Conservation (phyloP, 148 eudicot species). For the Bassia scoparia region DNA sequence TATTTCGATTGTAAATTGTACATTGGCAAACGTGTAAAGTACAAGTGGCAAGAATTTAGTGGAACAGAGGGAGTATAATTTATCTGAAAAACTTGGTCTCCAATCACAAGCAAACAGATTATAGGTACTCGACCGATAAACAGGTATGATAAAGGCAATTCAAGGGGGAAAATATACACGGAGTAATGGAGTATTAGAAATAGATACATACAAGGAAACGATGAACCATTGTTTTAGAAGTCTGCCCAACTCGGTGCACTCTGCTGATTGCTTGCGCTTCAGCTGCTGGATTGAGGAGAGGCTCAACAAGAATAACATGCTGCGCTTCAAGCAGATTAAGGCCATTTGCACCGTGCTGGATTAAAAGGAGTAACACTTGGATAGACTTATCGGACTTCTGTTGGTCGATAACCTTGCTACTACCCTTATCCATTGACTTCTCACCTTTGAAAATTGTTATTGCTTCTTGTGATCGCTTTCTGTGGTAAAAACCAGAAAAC, state of each 20-base stretch:
- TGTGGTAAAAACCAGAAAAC: conserved; percentile 25
- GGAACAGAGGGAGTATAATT: no score
- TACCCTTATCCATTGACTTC: conserved; percentile 26
- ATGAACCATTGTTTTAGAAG: conserved; percentile 70
- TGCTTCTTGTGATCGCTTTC: conserved; percentile 68
- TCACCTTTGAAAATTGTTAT: conserved; percentile 73
- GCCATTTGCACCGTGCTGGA: conserved; percentile 94
- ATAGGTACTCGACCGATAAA: background rate
- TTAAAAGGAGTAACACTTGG: conserved; percentile 70
- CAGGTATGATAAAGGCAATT: background rate
- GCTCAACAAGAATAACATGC: conserved; percentile 93
- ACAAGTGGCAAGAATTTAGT: no score
- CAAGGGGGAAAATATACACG: background rate
- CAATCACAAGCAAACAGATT: no score
- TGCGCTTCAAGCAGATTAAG: conserved; percentile 96
- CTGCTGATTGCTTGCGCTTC: conserved; percentile 97
- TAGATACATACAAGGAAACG: conserved; percentile 64
- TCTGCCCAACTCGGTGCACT: conserved; percentile 90
- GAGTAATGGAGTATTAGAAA: background rate
- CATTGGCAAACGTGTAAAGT: no score
- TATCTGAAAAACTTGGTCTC: no score
- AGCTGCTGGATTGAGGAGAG: conserved; percentile 89
- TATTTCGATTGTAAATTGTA: no score
- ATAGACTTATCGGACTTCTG: conserved; percentile 32
- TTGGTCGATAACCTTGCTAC: conserved; percentile 19